phyloP scores from a whole-genome alignment of 192 early-diverging fungal genomes.

The Pilobolus umbonatus region DNA sequence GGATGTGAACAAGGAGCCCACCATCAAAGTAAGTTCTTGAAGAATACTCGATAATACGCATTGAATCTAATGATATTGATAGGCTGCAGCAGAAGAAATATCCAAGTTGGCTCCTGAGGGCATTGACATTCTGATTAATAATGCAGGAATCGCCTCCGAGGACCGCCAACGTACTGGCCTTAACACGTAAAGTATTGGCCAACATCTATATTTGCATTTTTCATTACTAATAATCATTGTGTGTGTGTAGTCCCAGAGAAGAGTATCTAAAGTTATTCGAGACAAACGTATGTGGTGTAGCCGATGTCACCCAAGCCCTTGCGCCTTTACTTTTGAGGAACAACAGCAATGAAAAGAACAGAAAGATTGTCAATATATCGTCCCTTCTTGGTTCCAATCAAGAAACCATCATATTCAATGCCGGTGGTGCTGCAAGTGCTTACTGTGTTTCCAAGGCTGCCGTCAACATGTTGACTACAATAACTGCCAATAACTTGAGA shows the following conservation, averaged over 20 bases:
- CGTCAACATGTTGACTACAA: conserved; percentile 23
- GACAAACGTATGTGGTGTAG: conserved; percentile 30
- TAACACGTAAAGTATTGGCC: conserved; percentile 5
- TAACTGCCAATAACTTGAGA: not conserved
- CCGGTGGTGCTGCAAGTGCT: conserved; percentile 1
- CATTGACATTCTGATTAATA: conserved; percentile 34
- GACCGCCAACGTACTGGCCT: not conserved
- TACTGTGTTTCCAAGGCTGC: conserved; percentile 29
- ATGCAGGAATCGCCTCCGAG: conserved; percentile 19
- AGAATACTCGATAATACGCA: not conserved
- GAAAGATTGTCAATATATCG: conserved; percentile 29
- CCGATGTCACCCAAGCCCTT: conserved; percentile 8
- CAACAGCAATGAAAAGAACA: not conserved
- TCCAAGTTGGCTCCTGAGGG: conserved; percentile 18
- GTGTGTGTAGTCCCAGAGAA: conserved; percentile 1
- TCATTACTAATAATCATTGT: not conserved
- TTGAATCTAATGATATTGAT: not conserved
- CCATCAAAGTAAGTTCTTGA: conserved; percentile 18
- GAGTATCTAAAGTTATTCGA: conserved; percentile 21
- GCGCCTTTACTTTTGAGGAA: conserved; percentile 17
- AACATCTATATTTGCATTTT: not conserved
- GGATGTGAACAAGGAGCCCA: conserved; percentile 10
- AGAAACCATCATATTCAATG: not conserved
- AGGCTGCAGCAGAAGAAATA: conserved; percentile 24
- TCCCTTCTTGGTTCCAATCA: conserved; percentile 29